phyloP scores from a whole-genome alignment of 768 basidiomycete species.

The Lentinula edodes region DNA sequence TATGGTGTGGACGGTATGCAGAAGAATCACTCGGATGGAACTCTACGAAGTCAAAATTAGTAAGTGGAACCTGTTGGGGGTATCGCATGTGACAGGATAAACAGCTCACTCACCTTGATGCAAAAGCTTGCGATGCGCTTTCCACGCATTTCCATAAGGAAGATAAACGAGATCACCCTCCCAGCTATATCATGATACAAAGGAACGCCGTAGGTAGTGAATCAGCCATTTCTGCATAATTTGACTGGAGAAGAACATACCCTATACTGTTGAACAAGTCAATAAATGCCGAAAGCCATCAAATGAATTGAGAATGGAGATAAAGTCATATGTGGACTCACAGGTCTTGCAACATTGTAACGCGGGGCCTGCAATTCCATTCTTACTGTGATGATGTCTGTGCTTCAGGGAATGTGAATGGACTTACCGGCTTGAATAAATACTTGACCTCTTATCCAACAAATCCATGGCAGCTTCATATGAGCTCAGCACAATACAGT shows the following conservation, averaged over 20 bases:
- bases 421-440: conserved; percentile 29
- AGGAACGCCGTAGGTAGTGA: not conserved
- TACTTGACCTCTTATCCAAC: conserved; percentile 33
- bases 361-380: not conserved
- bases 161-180: conserved; percentile 10
- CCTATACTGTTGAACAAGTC: not conserved
- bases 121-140: not conserved
- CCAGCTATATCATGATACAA: conserved; percentile 3
- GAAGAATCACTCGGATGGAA: not conserved
- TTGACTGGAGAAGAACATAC: not conserved
- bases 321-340: not conserved
- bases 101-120: not conserved
- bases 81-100: not conserved
- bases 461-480: conserved; percentile 32
- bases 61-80: not conserved
- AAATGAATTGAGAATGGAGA: no score
- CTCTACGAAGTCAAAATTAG: not conserved
- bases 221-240: no score
- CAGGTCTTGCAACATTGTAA: not conserved
- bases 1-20: not conserved
- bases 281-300: not conserved
- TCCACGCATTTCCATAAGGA: conserved; percentile 4
- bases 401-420: no score
- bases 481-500: conserved; percentile 28
- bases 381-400: not conserved